Conservation (phyloP, 106 monocot genomes). For the Allium sativum region DNA sequence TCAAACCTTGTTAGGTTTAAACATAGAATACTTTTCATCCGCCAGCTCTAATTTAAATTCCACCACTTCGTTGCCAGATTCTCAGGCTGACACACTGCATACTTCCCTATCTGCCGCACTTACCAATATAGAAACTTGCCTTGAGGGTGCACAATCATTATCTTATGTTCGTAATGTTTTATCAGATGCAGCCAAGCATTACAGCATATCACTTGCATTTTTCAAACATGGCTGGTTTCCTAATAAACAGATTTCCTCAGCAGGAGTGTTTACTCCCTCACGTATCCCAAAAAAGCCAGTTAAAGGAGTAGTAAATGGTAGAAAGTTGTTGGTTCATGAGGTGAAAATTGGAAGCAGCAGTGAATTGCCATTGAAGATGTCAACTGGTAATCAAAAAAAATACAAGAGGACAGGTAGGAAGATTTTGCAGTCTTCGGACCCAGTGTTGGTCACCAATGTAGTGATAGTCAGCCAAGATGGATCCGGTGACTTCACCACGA, state of each 20-base stretch:
- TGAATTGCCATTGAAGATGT: conserved; percentile 24
- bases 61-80: background rate
- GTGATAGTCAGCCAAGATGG: conserved; percentile 47
- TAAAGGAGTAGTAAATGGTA: background rate
- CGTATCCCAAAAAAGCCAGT: background rate
- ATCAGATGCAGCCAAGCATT: conserved; percentile 36
- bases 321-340: conserved; percentile 31
- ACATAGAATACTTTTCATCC: background rate
- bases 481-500: conserved; percentile 38
- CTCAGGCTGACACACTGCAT: background rate
- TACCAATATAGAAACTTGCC: conserved; percentile 1
- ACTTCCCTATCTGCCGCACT: background rate
- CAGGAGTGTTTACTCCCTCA: background rate
- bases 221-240: conserved; percentile 39
- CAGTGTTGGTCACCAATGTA: conserved; percentile 14
- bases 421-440: conserved; percentile 10
- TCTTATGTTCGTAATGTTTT: background rate
- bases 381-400: conserved; percentile 1
- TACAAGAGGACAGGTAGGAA: conserved; percentile 19
- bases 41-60: background rate
- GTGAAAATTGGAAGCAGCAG: background rate
- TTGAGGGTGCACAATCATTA: background rate
- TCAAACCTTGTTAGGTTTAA: background rate
- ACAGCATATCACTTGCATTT: conserved; percentile 55
- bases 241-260: background rate